Evolutionary conservation across 164 flowering plant genomes (phyloP).

Genomic region (Aristolochia fimbriata): DNA sequence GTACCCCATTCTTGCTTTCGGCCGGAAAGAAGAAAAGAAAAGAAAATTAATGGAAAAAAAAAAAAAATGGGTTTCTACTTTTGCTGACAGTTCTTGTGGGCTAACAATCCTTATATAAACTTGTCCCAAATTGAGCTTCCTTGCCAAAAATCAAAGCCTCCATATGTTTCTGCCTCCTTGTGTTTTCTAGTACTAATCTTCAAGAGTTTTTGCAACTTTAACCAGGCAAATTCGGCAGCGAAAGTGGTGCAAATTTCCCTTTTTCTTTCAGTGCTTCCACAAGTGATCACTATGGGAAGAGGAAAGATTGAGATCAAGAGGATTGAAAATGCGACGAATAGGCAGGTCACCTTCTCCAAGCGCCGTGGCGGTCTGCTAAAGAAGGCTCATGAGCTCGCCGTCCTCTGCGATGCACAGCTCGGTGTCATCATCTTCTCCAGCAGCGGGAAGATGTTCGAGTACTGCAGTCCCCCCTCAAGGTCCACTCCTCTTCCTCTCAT

Average conservation of each 20-base stretch:
- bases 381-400: slow-evolving; percentile 42
- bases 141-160: slow-evolving; percentile 12
- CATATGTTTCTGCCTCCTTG: slow-evolving; percentile 8
- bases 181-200: slow-evolving; percentile 7
- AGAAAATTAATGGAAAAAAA: slow-evolving; percentile 2
- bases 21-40: slow-evolving; percentile 2
- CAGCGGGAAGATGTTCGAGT: slow-evolving; percentile 28
- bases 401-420: slow-evolving; percentile 46
- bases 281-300: slow-evolving; percentile 19
- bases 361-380: slow-evolving; percentile 36
- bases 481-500: background rate
- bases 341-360: slow-evolving; percentile 46
- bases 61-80: slow-evolving; percentile 16
- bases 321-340: slow-evolving; percentile 32
- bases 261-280: slow-evolving; percentile 11
- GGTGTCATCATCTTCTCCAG: slow-evolving; percentile 40
- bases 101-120: slow-evolving; percentile 17
- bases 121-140: slow-evolving; percentile 14
- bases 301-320: slow-evolving; percentile 27
- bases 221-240: slow-evolving; percentile 9
- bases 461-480: slow-evolving; percentile 16
- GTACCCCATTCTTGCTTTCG: slow-evolving; percentile 1
- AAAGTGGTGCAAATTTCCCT: slow-evolving; percentile 7
- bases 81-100: slow-evolving; percentile 21
- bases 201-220: slow-evolving; percentile 3